Evolutionary conservation across 768 basidiomycete species (phyloP).

Genomic region (Agaricus sinodeliciosus): DNA sequence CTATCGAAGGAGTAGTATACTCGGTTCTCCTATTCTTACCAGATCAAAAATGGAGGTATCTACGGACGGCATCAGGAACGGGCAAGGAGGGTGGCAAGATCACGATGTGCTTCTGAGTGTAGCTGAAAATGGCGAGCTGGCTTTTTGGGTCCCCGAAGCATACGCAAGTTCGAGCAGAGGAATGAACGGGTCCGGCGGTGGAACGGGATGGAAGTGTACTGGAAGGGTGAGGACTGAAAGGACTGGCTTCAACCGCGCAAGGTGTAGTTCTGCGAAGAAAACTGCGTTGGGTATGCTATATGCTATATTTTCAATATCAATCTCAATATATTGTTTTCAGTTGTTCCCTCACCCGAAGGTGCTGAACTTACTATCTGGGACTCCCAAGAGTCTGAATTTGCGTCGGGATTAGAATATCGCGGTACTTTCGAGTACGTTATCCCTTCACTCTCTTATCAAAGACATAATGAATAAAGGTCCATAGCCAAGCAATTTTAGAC

Average conservation of each 20-base stretch:
- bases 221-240: conserved; percentile 71
- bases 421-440: conserved; percentile 48
- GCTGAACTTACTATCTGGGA: conserved; percentile 95
- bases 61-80: background rate
- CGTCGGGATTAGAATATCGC: conserved; percentile 79
- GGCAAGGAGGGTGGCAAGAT: conserved; percentile 28
- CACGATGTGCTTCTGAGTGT: conserved; percentile 79
- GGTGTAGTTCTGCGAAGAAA: conserved; percentile 89
- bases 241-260: conserved; percentile 56
- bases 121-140: conserved; percentile 68
- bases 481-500: conserved; percentile 62
- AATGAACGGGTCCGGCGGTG: background rate
- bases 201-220: conserved; percentile 54
- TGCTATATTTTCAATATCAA: conserved; percentile 8
- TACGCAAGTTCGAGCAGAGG: background rate
- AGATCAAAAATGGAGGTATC: background rate
- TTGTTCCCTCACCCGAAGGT: conserved; percentile 51
- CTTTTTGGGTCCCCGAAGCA: conserved; percentile 73
- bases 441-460: background rate
- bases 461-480: background rate
- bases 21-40: background rate
- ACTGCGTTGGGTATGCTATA: conserved; percentile 68
- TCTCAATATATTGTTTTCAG: conserved; percentile 27
- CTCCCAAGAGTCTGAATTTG: conserved; percentile 89
- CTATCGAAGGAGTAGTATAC: background rate